Percentiles rank a stretch among this genome's conserved stretches.
These are phyloP conservation scores for Mycena galopus DNA, from an alignment of 768 basidiomycete genomes.

Conservation along the genomic window DNA sequence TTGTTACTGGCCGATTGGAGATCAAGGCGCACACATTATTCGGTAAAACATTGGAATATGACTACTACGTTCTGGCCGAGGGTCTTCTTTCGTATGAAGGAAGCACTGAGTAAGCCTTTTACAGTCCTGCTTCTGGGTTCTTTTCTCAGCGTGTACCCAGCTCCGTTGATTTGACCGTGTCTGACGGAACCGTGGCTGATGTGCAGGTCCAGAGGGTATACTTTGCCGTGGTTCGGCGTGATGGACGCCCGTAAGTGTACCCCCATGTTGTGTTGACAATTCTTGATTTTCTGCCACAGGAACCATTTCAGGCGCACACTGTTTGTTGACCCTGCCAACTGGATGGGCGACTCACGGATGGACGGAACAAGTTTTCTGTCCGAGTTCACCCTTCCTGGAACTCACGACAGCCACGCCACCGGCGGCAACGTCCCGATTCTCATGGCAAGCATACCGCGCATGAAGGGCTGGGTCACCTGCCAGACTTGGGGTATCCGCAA, in stretches of 20 bases:
- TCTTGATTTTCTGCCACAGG: not conserved
- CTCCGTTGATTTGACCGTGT: not conserved
- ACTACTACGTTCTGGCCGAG: conserved; percentile 1
- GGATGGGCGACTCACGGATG: not conserved
- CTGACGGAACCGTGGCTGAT: not conserved
- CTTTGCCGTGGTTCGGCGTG: not conserved
- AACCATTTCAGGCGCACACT: not conserved
- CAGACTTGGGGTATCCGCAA: not conserved
- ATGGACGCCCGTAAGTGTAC: not conserved
- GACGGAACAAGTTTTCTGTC: not conserved
- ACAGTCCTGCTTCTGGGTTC: not conserved
- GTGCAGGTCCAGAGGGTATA: not conserved
- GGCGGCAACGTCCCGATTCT: not conserved
- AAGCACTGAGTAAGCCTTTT: not conserved
- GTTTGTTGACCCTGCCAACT: not conserved
- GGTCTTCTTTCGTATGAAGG: not conserved
- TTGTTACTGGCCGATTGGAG: not conserved
- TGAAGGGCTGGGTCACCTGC: not conserved
- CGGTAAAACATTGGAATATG: not conserved
- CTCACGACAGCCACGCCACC: not conserved
- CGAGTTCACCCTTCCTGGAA: not conserved
- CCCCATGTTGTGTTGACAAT: not conserved
- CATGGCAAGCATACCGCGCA: not conserved
- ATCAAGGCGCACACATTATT: not conserved
- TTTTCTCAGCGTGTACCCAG: not conserved